phyloP scores from a whole-genome alignment of 2,329 filamentous ascomycete genomes.

The Fusarium heterosporum region DNA sequence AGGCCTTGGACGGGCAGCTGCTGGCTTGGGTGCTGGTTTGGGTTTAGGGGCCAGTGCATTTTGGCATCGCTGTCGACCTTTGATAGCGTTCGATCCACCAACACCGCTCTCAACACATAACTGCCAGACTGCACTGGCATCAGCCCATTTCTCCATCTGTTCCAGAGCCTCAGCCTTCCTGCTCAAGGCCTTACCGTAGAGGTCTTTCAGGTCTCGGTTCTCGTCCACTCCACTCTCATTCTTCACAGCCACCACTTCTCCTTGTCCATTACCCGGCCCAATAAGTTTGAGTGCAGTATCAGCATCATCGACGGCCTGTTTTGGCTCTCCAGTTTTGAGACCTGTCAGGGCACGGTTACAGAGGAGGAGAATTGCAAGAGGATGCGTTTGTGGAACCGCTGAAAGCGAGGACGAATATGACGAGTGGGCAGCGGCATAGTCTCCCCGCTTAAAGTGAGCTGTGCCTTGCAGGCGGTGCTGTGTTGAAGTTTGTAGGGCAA shows the following conservation, averaged over 20 bases:
- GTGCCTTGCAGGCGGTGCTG: constrained; percentile 83
- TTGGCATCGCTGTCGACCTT: constrained; percentile 90
- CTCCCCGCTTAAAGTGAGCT: constrained; percentile 91
- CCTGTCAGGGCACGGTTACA: constrained; percentile 92
- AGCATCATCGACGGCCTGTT: constrained; percentile 85
- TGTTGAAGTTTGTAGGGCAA: constrained; percentile 80
- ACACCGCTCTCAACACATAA: constrained; percentile 85
- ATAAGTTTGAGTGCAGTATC: constrained; percentile 85
- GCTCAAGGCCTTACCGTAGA: constrained; percentile 92
- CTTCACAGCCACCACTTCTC: constrained; percentile 79
- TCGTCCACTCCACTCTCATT: constrained; percentile 68
- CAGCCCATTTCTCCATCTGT: constrained; percentile 92
- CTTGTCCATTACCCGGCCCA: constrained; percentile 80
- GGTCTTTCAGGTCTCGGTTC: constrained; percentile 87
- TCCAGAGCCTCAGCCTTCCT: constrained; percentile 96
- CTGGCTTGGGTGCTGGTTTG: constrained; percentile 59
- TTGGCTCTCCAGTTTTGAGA: constrained; percentile 91
- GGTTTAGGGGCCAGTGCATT: constrained; percentile 81
- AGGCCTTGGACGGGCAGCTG: constrained; percentile 60
- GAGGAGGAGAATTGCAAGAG: constrained; percentile 86
- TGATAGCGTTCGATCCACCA: constrained; percentile 85
- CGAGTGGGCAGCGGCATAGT: constrained; percentile 87
- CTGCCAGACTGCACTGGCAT: constrained; percentile 85
- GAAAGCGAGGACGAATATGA: constrained; percentile 83
- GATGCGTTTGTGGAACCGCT: constrained; percentile 81